phyloP scores from a whole-genome alignment of 495 filamentous ascomycete genomes.

The Penicillium pulvis region DNA sequence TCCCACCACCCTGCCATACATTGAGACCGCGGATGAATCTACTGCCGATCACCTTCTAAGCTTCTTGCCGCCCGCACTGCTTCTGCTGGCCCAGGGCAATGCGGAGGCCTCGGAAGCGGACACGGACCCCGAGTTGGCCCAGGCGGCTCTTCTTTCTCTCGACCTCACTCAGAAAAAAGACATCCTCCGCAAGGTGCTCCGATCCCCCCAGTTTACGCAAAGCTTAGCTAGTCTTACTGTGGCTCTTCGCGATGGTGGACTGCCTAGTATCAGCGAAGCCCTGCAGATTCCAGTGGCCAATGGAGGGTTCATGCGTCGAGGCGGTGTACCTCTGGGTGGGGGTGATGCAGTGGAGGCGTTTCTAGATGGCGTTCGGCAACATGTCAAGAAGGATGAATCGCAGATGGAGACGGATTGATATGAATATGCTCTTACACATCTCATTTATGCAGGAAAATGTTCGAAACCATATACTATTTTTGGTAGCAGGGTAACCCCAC shows the following conservation, averaged over 20 bases:
- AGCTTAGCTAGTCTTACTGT: constrained; percentile 80
- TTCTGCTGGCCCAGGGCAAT: constrained; percentile 72
- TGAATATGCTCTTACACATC: neutral
- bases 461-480: constrained; percentile 24
- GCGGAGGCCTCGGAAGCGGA: constrained; percentile 59
- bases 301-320: constrained; percentile 72
- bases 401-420: constrained; percentile 54
- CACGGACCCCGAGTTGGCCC: constrained; percentile 62
- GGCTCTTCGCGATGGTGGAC: constrained; percentile 87
- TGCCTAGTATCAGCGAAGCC: constrained; percentile 87
- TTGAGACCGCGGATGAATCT: constrained; percentile 63
- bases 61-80: constrained; percentile 72
- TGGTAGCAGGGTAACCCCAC: constrained; percentile 21
- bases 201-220: constrained; percentile 88
- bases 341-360: constrained; percentile 89
- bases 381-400: constrained; percentile 51
- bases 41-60: constrained; percentile 73
- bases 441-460: neutral
- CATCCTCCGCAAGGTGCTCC: constrained; percentile 79
- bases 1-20: constrained; percentile 71
- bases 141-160: constrained; percentile 74
- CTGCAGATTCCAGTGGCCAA: constrained; percentile 76
- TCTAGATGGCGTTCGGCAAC: constrained; percentile 80
- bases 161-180: constrained; percentile 76
- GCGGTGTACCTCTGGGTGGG: constrained; percentile 81